Percentiles rank a stretch among this genome's conserved stretches.
phyloP scores from a whole-genome alignment of 495 filamentous ascomycete genomes.

The Talaromyces ruber region DNA sequence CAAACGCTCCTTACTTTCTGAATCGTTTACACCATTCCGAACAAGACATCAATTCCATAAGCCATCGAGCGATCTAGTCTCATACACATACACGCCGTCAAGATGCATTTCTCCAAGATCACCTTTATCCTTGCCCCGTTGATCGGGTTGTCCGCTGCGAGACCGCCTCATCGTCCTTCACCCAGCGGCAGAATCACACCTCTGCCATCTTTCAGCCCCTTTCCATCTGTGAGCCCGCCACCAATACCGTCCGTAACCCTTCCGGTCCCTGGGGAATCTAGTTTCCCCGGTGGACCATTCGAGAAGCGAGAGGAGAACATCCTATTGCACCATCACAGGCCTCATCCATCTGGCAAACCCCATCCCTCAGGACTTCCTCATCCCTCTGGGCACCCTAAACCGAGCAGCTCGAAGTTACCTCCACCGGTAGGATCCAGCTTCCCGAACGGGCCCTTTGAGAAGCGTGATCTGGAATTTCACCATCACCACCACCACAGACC shows the following conservation, averaged over 20 bases:
- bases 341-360: background rate
- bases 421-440: too few relatives aligned
- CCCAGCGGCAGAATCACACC: background rate
- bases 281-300: background rate
- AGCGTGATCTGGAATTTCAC: background rate
- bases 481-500: background rate
- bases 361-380: background rate
- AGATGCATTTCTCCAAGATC: slow-evolving; percentile 2
- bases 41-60: background rate
- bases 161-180: background rate
- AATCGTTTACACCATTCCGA: background rate
- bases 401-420: background rate
- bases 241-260: background rate
- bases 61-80: background rate
- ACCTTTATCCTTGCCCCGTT: background rate
- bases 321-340: background rate
- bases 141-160: slow-evolving; percentile 1
- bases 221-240: background rate
- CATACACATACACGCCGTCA: background rate
- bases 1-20: background rate
- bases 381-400: background rate
- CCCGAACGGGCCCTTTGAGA: background rate
- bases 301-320: background rate
- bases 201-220: background rate
- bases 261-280: background rate